A percentile compares a stretch with the other conserved stretches of the same genome.
Conservation (phyloP, 352 stramenopile species). For the Pythium oligandrum region DNA sequence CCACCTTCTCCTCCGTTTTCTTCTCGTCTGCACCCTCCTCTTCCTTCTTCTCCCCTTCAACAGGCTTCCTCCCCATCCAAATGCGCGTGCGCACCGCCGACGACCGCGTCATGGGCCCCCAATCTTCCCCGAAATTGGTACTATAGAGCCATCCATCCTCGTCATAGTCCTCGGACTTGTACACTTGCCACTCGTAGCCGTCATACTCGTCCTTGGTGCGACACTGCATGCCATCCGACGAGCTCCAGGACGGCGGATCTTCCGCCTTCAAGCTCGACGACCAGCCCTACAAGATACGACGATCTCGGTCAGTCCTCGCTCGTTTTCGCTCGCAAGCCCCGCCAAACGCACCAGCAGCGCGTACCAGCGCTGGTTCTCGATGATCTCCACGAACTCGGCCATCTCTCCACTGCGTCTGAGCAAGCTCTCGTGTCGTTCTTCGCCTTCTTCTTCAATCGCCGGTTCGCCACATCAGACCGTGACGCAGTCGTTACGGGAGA, state of each 20-base stretch:
- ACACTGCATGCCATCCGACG: slow-evolving; percentile 31
- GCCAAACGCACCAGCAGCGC: slow-evolving; percentile 48
- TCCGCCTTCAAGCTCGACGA: slow-evolving; percentile 57
- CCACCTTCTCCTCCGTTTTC: not conserved
- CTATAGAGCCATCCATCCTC: slow-evolving; percentile 83
- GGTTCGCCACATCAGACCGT: no score
- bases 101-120: slow-evolving; percentile 52
- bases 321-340: not conserved
- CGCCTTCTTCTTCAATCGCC: no score
- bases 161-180: slow-evolving; percentile 82
- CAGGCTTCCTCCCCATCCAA: slow-evolving; percentile 50
- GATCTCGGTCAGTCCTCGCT: not conserved
- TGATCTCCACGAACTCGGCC: slow-evolving; percentile 42
- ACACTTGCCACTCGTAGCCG: slow-evolving; percentile 70
- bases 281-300: slow-evolving; percentile 49
- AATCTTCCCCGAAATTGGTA: slow-evolving; percentile 52
- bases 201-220: slow-evolving; percentile 51
- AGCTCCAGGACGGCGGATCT: slow-evolving; percentile 71
- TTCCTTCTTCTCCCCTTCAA: slow-evolving; percentile 23
- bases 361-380: slow-evolving; percentile 88
- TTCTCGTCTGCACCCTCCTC: slow-evolving; percentile 1
- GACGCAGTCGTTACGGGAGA: no score
- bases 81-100: slow-evolving; percentile 78
- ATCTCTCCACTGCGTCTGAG: not conserved
- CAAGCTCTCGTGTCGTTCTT: not conserved